Evolutionary conservation across 2,329 filamentous ascomycete species (phyloP).

Genomic region (Colletotrichum abscissum): DNA sequence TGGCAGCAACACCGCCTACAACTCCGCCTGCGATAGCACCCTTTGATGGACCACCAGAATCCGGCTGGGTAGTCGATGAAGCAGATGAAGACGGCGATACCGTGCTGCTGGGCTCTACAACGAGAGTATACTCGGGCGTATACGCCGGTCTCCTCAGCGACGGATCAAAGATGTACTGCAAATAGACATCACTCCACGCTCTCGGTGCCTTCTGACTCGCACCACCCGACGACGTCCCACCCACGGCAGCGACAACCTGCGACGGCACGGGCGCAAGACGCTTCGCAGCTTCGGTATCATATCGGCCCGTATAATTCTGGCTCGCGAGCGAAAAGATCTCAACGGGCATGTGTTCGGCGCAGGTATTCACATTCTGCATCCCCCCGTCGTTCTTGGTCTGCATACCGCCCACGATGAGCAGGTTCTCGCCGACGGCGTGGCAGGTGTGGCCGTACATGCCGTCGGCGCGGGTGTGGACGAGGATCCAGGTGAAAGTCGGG

Average conservation of each 20-base stretch:
- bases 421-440: conserved; percentile 34
- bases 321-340: conserved; percentile 37
- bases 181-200: conserved; percentile 39
- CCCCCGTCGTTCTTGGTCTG: conserved; percentile 30
- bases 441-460: conserved; percentile 37
- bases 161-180: conserved; percentile 41
- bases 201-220: conserved; percentile 39
- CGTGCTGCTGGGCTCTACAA: not conserved
- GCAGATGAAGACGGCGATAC: not conserved
- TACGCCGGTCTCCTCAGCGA: conserved; percentile 36
- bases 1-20: conserved; percentile 5
- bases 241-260: conserved; percentile 58
- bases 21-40: not conserved
- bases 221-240: conserved; percentile 51
- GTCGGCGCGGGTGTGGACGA: conserved; percentile 29
- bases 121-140: conserved; percentile 39
- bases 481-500: conserved; percentile 37
- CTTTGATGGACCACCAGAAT: not conserved
- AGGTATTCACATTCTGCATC: conserved; percentile 17
- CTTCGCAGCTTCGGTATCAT: conserved; percentile 40
- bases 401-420: conserved; percentile 36
- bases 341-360: conserved; percentile 39
- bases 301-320: conserved; percentile 42
- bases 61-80: not conserved
- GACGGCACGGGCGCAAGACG: conserved; percentile 54